A percentile compares a stretch with the other conserved stretches of the same genome.
These are phyloP conservation scores for Cordyceps javanica DNA, from an alignment of 2,329 filamentous ascomycete genomes.

Conservation along the genomic window DNA sequence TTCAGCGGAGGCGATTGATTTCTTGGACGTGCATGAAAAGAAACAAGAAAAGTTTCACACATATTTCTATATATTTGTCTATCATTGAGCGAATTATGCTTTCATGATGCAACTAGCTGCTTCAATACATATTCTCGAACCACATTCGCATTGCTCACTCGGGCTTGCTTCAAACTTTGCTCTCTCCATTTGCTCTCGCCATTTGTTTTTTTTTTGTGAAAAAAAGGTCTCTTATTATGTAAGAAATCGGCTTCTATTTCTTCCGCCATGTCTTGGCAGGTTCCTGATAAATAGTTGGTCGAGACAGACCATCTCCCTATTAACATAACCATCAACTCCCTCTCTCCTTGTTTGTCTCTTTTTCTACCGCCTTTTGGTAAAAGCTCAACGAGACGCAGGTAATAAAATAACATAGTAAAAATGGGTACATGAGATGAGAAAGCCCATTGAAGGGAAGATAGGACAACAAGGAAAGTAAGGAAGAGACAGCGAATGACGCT, in stretches of 20 bases:
- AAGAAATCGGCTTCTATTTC: too few species aligned
- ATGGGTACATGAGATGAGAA: conserved; percentile 12
- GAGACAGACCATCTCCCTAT: too few species aligned
- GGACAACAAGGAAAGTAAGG: conserved; percentile 15
- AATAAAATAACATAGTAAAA: conserved; percentile 14
- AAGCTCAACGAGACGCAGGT: not conserved
- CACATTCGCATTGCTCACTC: too few species aligned
- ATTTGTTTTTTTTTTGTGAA: too few species aligned
- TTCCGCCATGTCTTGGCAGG: too few species aligned
- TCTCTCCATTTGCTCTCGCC: too few species aligned
- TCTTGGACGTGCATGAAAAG: not conserved
- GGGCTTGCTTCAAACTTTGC: too few species aligned
- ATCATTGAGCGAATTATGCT: not conserved
- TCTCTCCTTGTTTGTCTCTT: not conserved
- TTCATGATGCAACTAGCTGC: not conserved
- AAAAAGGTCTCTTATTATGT: too few species aligned
- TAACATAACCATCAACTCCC: not conserved
- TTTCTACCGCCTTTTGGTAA: not conserved
- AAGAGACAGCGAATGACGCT: not conserved
- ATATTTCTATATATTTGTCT: too few species aligned
- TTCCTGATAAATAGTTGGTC: too few species aligned
- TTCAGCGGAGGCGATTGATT: not conserved
- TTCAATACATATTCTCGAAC: too few species aligned
- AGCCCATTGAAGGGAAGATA: conserved; percentile 12
- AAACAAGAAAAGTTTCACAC: too few species aligned